Base-by-base conservation (phyloP, 805 yeast genomes). In the Candida ulmi region DNA sequence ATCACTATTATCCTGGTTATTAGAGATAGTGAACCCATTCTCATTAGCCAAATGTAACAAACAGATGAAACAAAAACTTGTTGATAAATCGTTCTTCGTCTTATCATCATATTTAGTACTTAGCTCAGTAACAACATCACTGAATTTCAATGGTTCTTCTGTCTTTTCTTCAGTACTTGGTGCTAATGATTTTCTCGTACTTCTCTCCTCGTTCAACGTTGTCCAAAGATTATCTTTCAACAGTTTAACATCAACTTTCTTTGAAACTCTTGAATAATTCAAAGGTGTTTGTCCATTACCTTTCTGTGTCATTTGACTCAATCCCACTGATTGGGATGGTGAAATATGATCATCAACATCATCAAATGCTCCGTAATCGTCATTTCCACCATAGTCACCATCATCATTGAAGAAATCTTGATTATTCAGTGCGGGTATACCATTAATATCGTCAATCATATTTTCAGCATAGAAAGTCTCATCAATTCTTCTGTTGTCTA, bases 1-100 rank as follows among this genome's bases (percentile, higher is more conserved):
- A 37, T 54, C 59, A 9, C 52, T 33, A 21, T 54, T 52, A 30
- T 45, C 51, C 2, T 39, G 26, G 15, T 37, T 72, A 43, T 75
- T 73, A 15, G 68, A 64, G 8, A 88, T 72, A 3, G 65, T 54
- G 29, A 88, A 66, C 1, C 90, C 93, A 52, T 84, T 80, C 57
- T 88, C 96, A 57, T 88, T 88, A 11, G 96, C 95, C 44, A 88
- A 65, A 62, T 88, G 96, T 25, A 88, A 62, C 52, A 87, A 63
- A 53, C 95, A 85, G 40, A 88, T 85, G 51, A 88, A 88, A 51
- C 86, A 84, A 58, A 84, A 84, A 63, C 95, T 83, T 1, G 95
- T 87, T 1, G 95, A 83, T 4, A 88, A 58, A 37, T 88, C 95
- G 33, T 70, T 72, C 46, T 69, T 65, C 23, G 78, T 71, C 30